Conservation (phyloP, 495 filamentous ascomycete species). For the Hypoxylon perforatum region DNA sequence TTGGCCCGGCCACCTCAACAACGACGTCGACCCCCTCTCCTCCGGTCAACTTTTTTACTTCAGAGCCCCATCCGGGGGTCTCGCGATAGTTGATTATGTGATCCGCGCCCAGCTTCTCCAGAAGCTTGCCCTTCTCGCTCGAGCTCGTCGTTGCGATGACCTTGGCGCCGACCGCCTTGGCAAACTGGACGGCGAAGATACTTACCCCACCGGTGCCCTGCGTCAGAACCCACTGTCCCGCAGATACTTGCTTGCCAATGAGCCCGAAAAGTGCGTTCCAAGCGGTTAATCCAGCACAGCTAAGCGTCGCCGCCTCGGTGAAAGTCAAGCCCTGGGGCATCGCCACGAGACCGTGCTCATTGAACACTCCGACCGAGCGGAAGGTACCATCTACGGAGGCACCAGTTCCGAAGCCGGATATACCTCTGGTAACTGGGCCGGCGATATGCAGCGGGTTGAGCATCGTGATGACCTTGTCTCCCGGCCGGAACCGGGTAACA, state of each 20-base stretch:
- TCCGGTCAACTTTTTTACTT: slow-evolving; percentile 65
- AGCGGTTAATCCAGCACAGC: slow-evolving; percentile 47
- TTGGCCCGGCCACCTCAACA: slow-evolving; percentile 66
- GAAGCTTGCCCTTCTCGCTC: slow-evolving; percentile 44
- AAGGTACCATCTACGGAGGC: slow-evolving; percentile 36
- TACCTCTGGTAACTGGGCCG: slow-evolving; percentile 17
- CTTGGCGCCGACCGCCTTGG: slow-evolving; percentile 48
- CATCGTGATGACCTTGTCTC: slow-evolving; percentile 48
- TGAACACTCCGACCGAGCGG: slow-evolving; percentile 35
- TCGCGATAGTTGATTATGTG: slow-evolving; percentile 69
- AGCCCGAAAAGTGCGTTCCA: slow-evolving; percentile 54
- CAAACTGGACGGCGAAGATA: slow-evolving; percentile 51
- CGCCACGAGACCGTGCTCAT: slow-evolving; percentile 40
- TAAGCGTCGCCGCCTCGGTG: slow-evolving; percentile 36
- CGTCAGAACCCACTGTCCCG: slow-evolving; percentile 46
- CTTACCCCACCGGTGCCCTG: slow-evolving; percentile 52
- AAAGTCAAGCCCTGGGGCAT: slow-evolving; percentile 36
- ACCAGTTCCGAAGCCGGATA: slow-evolving; percentile 31
- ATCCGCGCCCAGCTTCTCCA: slow-evolving; percentile 60
- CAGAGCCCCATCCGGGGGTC: slow-evolving; percentile 69
- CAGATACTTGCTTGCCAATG: slow-evolving; percentile 11
- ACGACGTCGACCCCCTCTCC: slow-evolving; percentile 68
- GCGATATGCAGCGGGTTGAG: slow-evolving; percentile 33
- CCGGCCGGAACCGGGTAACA: slow-evolving; percentile 67
- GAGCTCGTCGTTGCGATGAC: slow-evolving; percentile 57